Conservation (phyloP, 2,329 filamentous ascomycete genomes). For the Colletotrichum liriopes region DNA sequence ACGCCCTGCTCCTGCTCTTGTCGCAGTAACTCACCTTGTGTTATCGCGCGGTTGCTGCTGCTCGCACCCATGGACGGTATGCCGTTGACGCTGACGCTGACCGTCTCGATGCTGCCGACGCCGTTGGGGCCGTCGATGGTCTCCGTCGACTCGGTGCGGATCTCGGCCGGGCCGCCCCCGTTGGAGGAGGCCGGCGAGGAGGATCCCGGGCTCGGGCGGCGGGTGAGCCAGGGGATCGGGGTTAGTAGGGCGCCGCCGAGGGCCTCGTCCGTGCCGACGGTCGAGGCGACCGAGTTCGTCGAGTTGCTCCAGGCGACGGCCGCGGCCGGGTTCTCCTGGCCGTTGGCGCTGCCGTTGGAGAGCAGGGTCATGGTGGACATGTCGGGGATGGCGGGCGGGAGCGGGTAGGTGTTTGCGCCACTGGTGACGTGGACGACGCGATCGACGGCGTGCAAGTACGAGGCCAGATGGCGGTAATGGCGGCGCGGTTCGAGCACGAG, state of each 20-base stretch:
- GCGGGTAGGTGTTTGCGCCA: conserved; percentile 83
- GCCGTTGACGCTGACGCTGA: conserved; percentile 82
- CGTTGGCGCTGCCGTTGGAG: conserved; percentile 74
- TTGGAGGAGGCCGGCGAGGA: conserved; percentile 39
- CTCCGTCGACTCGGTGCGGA: conserved; percentile 82
- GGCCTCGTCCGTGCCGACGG: conserved; percentile 87
- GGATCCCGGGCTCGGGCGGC: conserved; percentile 47
- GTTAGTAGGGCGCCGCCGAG: conserved; percentile 92
- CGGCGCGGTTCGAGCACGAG: conserved; percentile 82
- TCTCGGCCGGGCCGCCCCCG: conserved; percentile 58
- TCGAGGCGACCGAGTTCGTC: conserved; percentile 56
- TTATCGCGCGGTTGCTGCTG: conserved; percentile 69
- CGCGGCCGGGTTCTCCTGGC: conserved; percentile 53
- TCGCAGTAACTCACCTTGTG: conserved; percentile 87
- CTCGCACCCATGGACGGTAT: conserved; percentile 68
- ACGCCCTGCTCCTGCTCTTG: conserved; percentile 89
- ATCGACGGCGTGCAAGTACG: conserved; percentile 92
- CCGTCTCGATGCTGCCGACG: conserved; percentile 84
- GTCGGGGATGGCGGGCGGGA: conserved; percentile 77
- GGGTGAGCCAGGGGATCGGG: conserved; percentile 89
- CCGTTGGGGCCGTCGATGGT: conserved; percentile 88
- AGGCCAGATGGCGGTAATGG: conserved; percentile 86
- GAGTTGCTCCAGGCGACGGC: conserved; percentile 64
- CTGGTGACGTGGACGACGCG: conserved; percentile 93
- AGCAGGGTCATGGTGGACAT: conserved; percentile 68